Evolutionary conservation across 495 filamentous ascomycete genomes (phyloP).

Genomic region (Immersiella caudata): DNA sequence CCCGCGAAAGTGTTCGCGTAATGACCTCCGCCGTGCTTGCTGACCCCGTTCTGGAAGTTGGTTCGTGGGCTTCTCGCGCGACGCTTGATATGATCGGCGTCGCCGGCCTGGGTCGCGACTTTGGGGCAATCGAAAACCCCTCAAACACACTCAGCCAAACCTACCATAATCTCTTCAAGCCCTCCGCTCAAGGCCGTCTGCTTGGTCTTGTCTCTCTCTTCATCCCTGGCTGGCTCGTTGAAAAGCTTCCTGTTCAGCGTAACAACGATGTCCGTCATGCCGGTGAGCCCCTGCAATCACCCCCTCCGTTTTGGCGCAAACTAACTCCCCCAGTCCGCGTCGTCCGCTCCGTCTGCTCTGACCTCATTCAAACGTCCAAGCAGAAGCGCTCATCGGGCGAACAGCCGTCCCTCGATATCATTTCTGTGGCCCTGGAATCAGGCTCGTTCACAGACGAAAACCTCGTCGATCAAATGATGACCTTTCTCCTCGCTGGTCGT

Average conservation of each 20-base stretch:
- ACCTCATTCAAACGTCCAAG: conserved; percentile 71
- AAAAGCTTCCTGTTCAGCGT: conserved; percentile 63
- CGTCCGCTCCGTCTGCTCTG: conserved; percentile 64
- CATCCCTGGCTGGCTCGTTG: conserved; percentile 54
- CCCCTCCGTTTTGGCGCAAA: too few species aligned
- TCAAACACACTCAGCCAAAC: conserved; percentile 65
- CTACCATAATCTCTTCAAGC: conserved; percentile 64
- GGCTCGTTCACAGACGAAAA: conserved; percentile 78
- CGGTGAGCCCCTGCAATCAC: too few species aligned
- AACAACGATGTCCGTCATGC: conserved; percentile 64
- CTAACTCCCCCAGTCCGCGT: conserved; percentile 35
- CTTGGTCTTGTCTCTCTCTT: conserved; percentile 51
- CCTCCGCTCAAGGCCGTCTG: conserved; percentile 41
- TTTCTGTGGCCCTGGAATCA: conserved; percentile 78
- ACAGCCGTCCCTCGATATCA: conserved; percentile 67
- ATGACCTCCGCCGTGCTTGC: conserved; percentile 46
- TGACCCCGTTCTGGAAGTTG: conserved; percentile 63
- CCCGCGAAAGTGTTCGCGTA: conserved; percentile 47
- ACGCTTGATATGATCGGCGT: conserved; percentile 88
- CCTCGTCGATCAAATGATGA: conserved; percentile 91
- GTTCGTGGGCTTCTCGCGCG: conserved; percentile 67
- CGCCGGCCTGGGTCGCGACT: conserved; percentile 80
- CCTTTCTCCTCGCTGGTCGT: conserved; percentile 84
- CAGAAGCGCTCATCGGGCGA: conserved; percentile 59
- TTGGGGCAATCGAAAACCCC: conserved; percentile 67